Evolutionary conservation across 208 protist genomes (phyloP), one percentile per base, ranked within the genome.

Genomic region (Acanthamoeba sp.): DNA sequence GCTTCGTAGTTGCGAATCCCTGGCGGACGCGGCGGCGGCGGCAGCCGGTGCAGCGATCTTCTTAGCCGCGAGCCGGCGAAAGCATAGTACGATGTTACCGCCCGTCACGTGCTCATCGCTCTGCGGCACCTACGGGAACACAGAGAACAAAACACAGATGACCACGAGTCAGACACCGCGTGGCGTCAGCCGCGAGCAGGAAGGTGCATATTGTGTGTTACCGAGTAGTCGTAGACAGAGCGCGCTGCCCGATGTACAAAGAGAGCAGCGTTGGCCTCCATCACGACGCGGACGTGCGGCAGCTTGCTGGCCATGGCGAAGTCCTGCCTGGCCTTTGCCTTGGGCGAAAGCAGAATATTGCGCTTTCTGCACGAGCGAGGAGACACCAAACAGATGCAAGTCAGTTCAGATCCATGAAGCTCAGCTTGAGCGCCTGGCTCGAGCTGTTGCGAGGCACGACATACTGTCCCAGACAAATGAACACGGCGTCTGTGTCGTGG

Each of bases 171-270:
- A 40, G 10, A 12, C 18, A 10, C 4, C n/a, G 7, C 38, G 64
- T n/a, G n/a, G n/a, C n/a, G n/a, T n/a, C n/a, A n/a, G n/a, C n/a
- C n/a, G n/a, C n/a, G n/a, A n/a, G n/a, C n/a, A n/a, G n/a, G n/a
- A n/a, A n/a, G n/a, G n/a, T n/a, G n/a, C n/a, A n/a, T n/a, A n/a
- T n/a, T n/a, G n/a, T n/a, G n/a, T n/a, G 66, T 3, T 87, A 87
- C 78, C 78, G 78, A 87, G 29, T 87, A 87, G 29, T 87, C 78
- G 78, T 87, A 87, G 48, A 87, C 45, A 18, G 78, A 50, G 7
- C 78, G 78, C 14, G 78, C 78, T 59, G 78, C 45, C 0, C 45
- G 78, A 27, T 87, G 78, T 4, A 87, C 78, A 20, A 87, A 87
- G 24, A 87, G 78, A 2, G 45, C 78, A 32, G 78, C 78, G 45